A percentile compares a stretch with the other conserved stretches of the same genome.
phyloP scores from a whole-genome alignment of 345 rosid genomes.

The Erucastrum elatum region DNA sequence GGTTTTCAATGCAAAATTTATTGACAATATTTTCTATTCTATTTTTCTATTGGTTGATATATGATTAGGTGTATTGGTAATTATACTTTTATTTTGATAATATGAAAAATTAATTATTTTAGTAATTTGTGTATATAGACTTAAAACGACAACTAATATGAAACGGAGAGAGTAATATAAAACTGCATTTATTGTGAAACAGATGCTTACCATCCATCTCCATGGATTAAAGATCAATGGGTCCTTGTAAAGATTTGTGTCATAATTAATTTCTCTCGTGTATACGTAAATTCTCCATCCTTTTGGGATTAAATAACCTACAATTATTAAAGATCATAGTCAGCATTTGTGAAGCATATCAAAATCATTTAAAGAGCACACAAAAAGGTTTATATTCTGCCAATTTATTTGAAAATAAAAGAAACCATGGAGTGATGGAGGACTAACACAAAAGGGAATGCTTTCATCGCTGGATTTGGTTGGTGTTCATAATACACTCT shows the following conservation, averaged over 20 bases:
- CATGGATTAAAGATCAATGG: conserved; percentile 75
- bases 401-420: conserved; percentile 24
- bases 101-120: no score
- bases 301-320: conserved; percentile 40
- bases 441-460: conserved; percentile 35
- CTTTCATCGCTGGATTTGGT: conserved; percentile 41
- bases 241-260: conserved; percentile 58
- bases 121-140: no score
- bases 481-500: conserved; percentile 38
- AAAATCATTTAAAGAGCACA: conserved; percentile 19
- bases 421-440: conserved; percentile 1
- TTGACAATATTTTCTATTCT: no score
- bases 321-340: conserved; percentile 24
- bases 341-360: neutral
- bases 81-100: no score
- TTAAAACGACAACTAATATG: no score
- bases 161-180: neutral
- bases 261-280: conserved; percentile 77
- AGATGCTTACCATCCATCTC: conserved; percentile 70
- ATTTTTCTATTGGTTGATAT: no score
- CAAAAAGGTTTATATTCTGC: conserved; percentile 20
- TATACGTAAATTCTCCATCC: conserved; percentile 54
- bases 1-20: no score
- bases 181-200: neutral
- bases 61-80: no score